These are phyloP conservation scores for Psidium friedrichsthalianum DNA, from an alignment of 345 rosid species.

Conservation along the genomic window DNA sequence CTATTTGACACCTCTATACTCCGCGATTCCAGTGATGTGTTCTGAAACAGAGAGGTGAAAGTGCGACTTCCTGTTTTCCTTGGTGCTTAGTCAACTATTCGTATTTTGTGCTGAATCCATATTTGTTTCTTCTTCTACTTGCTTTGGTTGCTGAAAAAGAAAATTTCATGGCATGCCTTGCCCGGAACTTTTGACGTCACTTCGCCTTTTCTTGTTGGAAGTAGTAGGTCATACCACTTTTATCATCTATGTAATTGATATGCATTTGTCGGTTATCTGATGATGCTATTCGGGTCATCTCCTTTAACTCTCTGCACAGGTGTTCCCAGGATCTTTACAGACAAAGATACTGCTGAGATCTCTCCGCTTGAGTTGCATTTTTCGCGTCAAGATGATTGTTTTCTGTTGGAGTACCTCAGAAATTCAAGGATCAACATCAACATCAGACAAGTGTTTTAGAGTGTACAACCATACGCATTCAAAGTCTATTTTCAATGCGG, in stretches of 20 bases:
- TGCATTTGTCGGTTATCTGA: neutral
- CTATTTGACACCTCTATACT: too few relatives aligned
- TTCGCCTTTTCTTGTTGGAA: neutral
- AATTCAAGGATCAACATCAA: conserved; percentile 84
- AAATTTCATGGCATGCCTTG: neutral
- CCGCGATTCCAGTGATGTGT: neutral
- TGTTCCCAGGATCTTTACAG: conserved; percentile 69
- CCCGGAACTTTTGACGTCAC: neutral
- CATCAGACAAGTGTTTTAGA: conserved; percentile 70
- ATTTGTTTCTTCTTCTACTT: too few relatives aligned
- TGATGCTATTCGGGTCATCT: neutral
- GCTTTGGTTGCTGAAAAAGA: too few relatives aligned
- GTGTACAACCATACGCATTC: neutral
- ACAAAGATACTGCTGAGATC: conserved; percentile 51
- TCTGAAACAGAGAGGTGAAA: neutral
- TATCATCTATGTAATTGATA: neutral
- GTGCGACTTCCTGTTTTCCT: neutral
- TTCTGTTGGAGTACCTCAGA: conserved; percentile 48
- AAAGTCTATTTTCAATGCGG: neutral
- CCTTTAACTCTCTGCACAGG: conserved; percentile 23
- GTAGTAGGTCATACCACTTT: neutral
- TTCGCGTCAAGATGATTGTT: conserved; percentile 17
- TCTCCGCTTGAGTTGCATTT: conserved; percentile 42
- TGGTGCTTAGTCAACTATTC: neutral
- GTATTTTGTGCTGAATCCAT: neutral